phyloP scores from a whole-genome alignment of 2,329 filamentous ascomycete species.

The Diplodia mutila region DNA sequence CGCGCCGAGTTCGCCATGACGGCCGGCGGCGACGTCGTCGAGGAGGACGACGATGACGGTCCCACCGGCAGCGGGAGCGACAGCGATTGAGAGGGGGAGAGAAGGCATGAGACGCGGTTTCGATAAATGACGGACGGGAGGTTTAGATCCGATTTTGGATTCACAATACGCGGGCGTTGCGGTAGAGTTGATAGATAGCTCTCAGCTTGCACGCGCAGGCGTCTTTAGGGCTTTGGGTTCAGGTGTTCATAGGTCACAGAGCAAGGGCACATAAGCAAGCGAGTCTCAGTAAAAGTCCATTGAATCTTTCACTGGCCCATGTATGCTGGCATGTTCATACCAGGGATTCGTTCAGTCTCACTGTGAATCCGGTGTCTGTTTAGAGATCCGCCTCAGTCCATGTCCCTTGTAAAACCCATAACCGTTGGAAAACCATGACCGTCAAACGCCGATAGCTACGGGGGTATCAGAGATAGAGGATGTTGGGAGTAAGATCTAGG shows the following conservation, averaged over 20 bases:
- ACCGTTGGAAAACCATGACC: background rate
- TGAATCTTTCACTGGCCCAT: background rate
- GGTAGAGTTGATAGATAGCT: conserved; percentile 19
- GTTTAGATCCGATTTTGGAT: conserved; percentile 20
- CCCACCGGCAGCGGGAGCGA: conserved; percentile 55
- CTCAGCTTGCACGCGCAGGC: conserved; percentile 4
- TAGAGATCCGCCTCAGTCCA: background rate
- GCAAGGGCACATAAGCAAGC: conserved; percentile 12
- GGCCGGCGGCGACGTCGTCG: conserved; percentile 53
- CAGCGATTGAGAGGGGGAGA: conserved; percentile 36
- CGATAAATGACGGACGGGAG: background rate
- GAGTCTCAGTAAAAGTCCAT: background rate
- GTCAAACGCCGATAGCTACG: background rate
- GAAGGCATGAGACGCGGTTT: background rate
- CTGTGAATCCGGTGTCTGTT: background rate
- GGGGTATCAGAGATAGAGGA: background rate
- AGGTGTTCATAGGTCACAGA: conserved; percentile 20
- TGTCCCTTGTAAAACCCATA: background rate
- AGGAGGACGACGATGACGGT: conserved; percentile 50
- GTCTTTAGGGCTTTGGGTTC: background rate
- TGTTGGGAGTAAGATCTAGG: background rate
- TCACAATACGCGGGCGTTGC: conserved; percentile 4
- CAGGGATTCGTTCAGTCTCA: too few species aligned
- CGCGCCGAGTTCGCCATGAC: conserved; percentile 69
- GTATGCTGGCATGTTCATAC: background rate